Conservation (phyloP, 2,329 filamentous ascomycete genomes). For the Trichoderma afroharzianum region DNA sequence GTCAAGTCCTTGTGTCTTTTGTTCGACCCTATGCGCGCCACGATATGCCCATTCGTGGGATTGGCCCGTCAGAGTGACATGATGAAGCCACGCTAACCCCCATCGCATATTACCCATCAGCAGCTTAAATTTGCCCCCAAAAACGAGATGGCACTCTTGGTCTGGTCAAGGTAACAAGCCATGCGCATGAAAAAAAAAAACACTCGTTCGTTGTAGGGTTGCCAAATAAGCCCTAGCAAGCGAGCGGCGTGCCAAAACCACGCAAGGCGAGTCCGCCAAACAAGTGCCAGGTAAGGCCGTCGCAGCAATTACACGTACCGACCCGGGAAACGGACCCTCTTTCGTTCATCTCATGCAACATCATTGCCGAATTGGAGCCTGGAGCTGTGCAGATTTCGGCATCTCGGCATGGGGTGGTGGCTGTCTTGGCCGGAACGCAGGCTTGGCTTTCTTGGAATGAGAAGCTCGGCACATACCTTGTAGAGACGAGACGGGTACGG, state of each 20-base stretch:
- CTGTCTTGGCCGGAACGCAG: background rate
- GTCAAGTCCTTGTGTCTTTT: background rate
- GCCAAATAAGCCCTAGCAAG: background rate
- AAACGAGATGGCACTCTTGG: background rate
- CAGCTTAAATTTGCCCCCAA: constrained; percentile 7
- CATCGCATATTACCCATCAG: background rate
- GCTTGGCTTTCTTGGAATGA: background rate
- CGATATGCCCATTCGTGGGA: background rate
- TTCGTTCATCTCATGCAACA: background rate
- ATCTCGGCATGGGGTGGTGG: background rate
- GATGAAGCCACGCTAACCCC: background rate
- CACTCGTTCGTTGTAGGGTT: background rate
- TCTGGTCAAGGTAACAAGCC: background rate
- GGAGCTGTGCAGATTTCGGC: background rate
- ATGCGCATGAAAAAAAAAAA: background rate
- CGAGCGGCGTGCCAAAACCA: background rate
- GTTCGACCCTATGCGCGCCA: background rate
- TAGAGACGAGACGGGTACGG: background rate
- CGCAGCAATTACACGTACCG: constrained; percentile 1
- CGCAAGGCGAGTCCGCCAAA: background rate
- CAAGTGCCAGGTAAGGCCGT: background rate
- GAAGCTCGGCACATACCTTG: background rate
- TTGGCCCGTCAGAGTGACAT: constrained; percentile 12
- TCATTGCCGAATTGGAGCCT: background rate
- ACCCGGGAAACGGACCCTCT: background rate